A percentile compares a stretch with the other conserved stretches of the same genome.
Evolutionary conservation across 176 grass and related monocot genomes (phyloP).

Genomic region (Pharus latifolius): DNA sequence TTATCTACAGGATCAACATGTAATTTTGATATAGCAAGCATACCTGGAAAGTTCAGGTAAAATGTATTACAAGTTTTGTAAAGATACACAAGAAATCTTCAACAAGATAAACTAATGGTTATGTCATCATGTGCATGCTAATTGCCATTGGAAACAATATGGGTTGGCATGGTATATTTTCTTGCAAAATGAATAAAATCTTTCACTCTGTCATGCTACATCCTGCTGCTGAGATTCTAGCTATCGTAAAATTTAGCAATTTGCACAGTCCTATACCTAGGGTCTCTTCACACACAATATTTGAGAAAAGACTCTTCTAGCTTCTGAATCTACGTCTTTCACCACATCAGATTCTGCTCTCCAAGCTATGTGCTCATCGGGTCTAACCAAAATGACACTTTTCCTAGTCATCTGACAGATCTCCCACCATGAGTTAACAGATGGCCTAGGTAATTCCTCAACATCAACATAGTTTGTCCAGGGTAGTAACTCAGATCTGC

Average conservation of each 20-base stretch:
- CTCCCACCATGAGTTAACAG: conserved; percentile 70
- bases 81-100: not conserved
- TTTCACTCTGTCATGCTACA: not conserved
- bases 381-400: conserved; percentile 66
- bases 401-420: conserved; percentile 41
- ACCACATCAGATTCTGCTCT: conserved; percentile 33
- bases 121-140: not conserved
- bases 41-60: not conserved
- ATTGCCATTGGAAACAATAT: not conserved
- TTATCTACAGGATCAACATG: not conserved
- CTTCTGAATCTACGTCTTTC: conserved; percentile 25
- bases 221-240: not conserved
- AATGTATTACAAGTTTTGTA: not conserved
- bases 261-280: not conserved
- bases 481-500: conserved; percentile 25
- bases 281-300: conserved; percentile 27
- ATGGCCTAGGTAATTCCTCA: conserved; percentile 29
- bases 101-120: not conserved
- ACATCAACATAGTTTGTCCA: conserved; percentile 64
- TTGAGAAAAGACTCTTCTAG: conserved; percentile 40
- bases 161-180: not conserved
- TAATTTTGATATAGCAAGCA: not conserved
- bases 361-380: conserved; percentile 93
- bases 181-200: not conserved
- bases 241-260: conserved; percentile 1